Conservation (phyloP, 257 asterid genomes). For the Solanum piurae region DNA sequence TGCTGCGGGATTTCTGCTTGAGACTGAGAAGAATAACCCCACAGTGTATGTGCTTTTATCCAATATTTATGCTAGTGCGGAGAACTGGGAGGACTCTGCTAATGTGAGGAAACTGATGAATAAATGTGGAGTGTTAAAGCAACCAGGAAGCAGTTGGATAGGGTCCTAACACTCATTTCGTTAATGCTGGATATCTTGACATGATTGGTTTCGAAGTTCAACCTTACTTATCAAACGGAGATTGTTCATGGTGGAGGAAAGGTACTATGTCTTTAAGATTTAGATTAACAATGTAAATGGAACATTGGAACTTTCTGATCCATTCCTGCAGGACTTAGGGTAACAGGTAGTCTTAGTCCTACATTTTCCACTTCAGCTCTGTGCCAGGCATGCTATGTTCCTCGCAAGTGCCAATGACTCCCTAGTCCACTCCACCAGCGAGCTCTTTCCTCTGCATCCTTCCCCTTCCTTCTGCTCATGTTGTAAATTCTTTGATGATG, state of each 20-base stretch:
- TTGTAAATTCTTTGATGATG: background rate
- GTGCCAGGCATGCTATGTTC: background rate
- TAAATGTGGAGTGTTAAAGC: constrained; percentile 45
- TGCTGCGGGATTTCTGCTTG: constrained; percentile 44
- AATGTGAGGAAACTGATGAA: constrained; percentile 53
- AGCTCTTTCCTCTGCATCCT: background rate
- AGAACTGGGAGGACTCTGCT: constrained; percentile 79
- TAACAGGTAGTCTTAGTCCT: background rate
- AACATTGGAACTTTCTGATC: background rate
- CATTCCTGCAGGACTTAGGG: background rate
- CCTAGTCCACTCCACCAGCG: background rate
- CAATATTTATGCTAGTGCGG: constrained; percentile 68
- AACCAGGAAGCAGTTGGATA: constrained; percentile 51
- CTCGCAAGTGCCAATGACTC: background rate
- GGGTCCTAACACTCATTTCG: background rate
- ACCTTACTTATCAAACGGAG: background rate
- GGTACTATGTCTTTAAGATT: background rate
- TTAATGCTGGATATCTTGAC: background rate
- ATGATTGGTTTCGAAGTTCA: background rate
- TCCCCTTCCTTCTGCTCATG: background rate
- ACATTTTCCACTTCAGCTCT: background rate
- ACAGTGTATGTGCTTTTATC: constrained; percentile 53
- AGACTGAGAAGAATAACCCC: constrained; percentile 48
- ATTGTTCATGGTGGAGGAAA: background rate
- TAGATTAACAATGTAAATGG: background rate